Evolutionary conservation across 2,329 filamentous ascomycete species (phyloP), one percentile per base, ranked within the genome.

Genomic region (Dothiorella sarmentorum): DNA sequence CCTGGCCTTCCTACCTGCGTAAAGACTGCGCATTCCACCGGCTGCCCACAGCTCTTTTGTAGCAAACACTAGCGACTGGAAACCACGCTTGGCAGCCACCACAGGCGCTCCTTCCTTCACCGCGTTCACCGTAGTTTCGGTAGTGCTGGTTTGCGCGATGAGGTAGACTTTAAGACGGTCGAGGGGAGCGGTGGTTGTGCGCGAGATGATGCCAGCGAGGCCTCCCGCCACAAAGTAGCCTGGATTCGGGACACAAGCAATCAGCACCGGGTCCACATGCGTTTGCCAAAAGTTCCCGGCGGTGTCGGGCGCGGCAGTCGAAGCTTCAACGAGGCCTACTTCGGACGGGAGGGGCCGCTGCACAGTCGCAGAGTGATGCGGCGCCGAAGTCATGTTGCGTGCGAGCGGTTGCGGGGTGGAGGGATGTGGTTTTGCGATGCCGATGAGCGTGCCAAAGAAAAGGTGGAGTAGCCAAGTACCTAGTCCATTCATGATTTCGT

Each of bases 181-280:
- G 75, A 99, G 86, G 61, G 94, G 94, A 61, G 94, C 94, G 66
- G 94, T 99, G 63, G 90, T 89, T 71, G 94, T 97, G 71, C 94
- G 88, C 71, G 93, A 97, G 68, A 97, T 87, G 73, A 91, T 93
- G 73, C 94, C 94, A 73, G 93, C 91, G 72, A 96, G 81, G 75
- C 91, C 94, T 80, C 94, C 94, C 73, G 94, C 94, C 78, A 96
- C 77, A 76, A 97, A 99, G 78, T 97, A 99, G 83, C 94, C 94
- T 96, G 88, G 82, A 85, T 91, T 84, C 75, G 89, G 90, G 75
- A 91, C 80, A 73, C 75, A 77, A 71, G 73, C 71, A 80, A 88
- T 81, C 76, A 81, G 78, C 76, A 73, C 73, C 63, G 74, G 67
- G 69, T 71, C 71, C 66, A 75, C 66, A 67, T 64, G 69, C 66